These are phyloP conservation scores for Trichoderma arundinaceum DNA, from an alignment of 2,329 filamentous ascomycete species.

Conservation along the genomic window DNA sequence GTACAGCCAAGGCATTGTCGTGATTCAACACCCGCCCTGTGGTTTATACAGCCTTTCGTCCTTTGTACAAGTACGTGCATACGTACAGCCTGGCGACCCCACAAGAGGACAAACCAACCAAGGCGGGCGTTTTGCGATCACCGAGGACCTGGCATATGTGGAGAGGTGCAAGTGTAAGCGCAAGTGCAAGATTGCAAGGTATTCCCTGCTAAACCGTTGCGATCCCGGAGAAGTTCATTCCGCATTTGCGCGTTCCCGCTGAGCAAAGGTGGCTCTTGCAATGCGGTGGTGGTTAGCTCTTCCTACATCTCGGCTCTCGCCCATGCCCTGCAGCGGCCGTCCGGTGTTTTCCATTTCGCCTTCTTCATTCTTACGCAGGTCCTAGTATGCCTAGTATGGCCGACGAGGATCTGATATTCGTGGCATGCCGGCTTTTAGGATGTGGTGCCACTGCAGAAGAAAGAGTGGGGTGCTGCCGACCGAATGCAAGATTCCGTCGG, in stretches of 20 bases:
- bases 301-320: neutral
- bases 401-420: conserved; percentile 30
- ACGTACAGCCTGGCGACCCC: conserved; percentile 22
- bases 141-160: conserved; percentile 23
- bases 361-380: neutral
- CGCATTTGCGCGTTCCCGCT: neutral
- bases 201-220: conserved; percentile 16
- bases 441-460: conserved; percentile 33
- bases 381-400: neutral
- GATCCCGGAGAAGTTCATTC: conserved; percentile 22
- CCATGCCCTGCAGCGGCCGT: neutral
- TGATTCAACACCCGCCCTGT: neutral
- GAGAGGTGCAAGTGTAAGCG: conserved; percentile 24
- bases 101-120: conserved; percentile 12
- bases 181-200: conserved; percentile 21
- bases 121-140: conserved; percentile 17
- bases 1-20: neutral
- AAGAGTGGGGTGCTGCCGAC: conserved; percentile 31
- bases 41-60: neutral
- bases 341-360: neutral
- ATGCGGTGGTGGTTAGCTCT: neutral
- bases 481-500: conserved; percentile 43
- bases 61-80: neutral
- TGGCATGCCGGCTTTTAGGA: conserved; percentile 27
- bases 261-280: neutral